These are phyloP conservation scores for Acorus calamus DNA, from an alignment of 106 monocot genomes.

Conservation along the genomic window DNA sequence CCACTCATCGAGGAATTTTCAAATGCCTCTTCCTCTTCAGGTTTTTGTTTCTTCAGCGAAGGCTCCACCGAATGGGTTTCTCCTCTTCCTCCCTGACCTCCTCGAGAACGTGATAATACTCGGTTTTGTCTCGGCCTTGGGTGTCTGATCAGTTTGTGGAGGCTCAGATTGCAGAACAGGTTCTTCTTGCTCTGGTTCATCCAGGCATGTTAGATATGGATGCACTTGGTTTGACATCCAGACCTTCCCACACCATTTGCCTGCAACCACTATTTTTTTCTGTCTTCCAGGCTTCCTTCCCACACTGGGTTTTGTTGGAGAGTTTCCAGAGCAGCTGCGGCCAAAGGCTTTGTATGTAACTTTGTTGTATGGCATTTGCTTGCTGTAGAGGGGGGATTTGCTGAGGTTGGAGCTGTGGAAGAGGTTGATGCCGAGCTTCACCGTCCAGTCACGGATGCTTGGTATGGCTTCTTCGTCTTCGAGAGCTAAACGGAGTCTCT, in stretches of 20 bases:
- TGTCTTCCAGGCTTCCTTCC: slow-evolving; percentile 30
- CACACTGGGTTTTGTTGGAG: slow-evolving; percentile 19
- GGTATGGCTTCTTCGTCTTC: slow-evolving; percentile 73
- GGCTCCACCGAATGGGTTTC: slow-evolving; percentile 19
- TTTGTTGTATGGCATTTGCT: slow-evolving; percentile 76
- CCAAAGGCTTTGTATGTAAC: slow-evolving; percentile 66
- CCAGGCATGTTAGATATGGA: slow-evolving; percentile 35
- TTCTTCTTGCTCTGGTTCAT: slow-evolving; percentile 21
- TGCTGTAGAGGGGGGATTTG: slow-evolving; percentile 78
- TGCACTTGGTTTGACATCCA: slow-evolving; percentile 89
- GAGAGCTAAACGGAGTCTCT: slow-evolving; percentile 38
- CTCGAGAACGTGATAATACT: background rate
- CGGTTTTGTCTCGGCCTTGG: slow-evolving; percentile 6
- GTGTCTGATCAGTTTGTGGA: slow-evolving; percentile 5
- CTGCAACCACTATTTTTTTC: slow-evolving; percentile 57
- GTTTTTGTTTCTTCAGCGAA: slow-evolving; percentile 17
- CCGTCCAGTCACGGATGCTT: slow-evolving; percentile 65
- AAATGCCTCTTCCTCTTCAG: slow-evolving; percentile 1
- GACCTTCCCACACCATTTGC: slow-evolving; percentile 82
- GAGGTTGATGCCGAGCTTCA: slow-evolving; percentile 73
- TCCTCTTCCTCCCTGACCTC: slow-evolving; percentile 33
- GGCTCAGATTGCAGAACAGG: slow-evolving; percentile 2
- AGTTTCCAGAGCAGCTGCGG: slow-evolving; percentile 22
- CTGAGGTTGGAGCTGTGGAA: slow-evolving; percentile 74
- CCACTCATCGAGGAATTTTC: slow-evolving; percentile 15